Conservation (phyloP, 305 asterid genomes). For the Fraxinus nigra region DNA sequence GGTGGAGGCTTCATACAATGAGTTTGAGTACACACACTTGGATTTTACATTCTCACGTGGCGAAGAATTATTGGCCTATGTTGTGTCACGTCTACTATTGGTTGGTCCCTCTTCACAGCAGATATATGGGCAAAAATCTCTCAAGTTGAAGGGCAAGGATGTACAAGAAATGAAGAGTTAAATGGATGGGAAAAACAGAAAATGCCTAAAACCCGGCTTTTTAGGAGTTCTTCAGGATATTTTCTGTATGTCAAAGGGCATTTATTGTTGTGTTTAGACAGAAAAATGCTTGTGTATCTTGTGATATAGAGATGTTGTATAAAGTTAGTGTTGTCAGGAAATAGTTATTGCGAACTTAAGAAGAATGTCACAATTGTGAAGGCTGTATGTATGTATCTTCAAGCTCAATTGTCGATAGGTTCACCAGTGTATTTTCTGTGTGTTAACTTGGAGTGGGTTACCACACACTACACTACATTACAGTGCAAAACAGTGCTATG, state of each 20-base stretch:
- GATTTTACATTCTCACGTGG: slow-evolving; percentile 92
- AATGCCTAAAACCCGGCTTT: slow-evolving; percentile 1
- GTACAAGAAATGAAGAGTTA: slow-evolving; percentile 22
- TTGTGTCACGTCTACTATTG: slow-evolving; percentile 73
- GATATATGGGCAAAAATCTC: slow-evolving; percentile 34
- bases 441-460: too few relatives aligned
- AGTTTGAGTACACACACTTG: slow-evolving; percentile 87
- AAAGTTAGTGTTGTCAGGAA: not conserved
- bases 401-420: not conserved
- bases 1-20: slow-evolving; percentile 71
- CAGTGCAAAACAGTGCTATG: not conserved
- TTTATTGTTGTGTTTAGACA: not conserved
- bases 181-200: slow-evolving; percentile 9
- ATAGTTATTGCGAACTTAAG: not conserved
- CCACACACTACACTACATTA: not conserved
- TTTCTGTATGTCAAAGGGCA: not conserved
- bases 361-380: not conserved
- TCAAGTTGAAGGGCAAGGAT: slow-evolving; percentile 51
- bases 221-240: slow-evolving; percentile 7
- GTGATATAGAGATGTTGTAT: not conserved
- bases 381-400: not conserved
- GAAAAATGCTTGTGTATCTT: not conserved
- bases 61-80: slow-evolving; percentile 82
- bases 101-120: slow-evolving; percentile 49
- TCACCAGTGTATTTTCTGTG: not conserved